phyloP scores from a whole-genome alignment of 1,139 yeast species.

The Blastobotrys proliferans region DNA sequence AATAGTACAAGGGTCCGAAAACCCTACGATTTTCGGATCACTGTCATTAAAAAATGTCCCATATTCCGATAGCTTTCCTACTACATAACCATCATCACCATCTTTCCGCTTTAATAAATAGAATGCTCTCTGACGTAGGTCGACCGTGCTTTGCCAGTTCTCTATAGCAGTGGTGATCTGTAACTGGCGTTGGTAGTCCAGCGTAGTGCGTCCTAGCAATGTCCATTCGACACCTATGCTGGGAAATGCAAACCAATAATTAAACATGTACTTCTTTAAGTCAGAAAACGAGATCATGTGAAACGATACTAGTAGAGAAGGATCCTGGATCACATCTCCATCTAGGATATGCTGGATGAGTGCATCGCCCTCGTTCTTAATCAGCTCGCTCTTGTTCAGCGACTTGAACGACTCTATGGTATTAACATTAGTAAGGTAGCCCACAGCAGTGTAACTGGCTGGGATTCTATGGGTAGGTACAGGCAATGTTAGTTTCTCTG shows the following conservation, averaged over 20 bases:
- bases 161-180: conserved; percentile 15
- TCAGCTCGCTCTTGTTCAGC: conserved; percentile 55
- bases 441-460: conserved; percentile 27
- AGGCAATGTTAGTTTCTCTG: background rate
- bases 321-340: conserved; percentile 37
- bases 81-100: conserved; percentile 28
- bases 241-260: conserved; percentile 88
- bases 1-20: conserved; percentile 57
- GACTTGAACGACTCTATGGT: conserved; percentile 80
- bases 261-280: conserved; percentile 79
- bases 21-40: conserved; percentile 39
- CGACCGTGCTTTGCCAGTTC: conserved; percentile 20
- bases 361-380: conserved; percentile 45
- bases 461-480: conserved; percentile 8
- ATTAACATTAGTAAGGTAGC: conserved; percentile 60
- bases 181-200: too few relatives aligned
- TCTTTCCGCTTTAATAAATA: conserved; percentile 26
- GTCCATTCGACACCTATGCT: conserved; percentile 37
- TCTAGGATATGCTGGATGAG: conserved; percentile 32
- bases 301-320: conserved; percentile 46
- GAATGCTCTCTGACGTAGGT: conserved; percentile 27
- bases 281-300: conserved; percentile 74
- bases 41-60: conserved; percentile 21
- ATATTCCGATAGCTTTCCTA: conserved; percentile 25
- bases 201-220: too few relatives aligned